Base-by-base conservation (phyloP, 1,284 basidiomycete species). In the Boletus semigastroideus region DNA sequence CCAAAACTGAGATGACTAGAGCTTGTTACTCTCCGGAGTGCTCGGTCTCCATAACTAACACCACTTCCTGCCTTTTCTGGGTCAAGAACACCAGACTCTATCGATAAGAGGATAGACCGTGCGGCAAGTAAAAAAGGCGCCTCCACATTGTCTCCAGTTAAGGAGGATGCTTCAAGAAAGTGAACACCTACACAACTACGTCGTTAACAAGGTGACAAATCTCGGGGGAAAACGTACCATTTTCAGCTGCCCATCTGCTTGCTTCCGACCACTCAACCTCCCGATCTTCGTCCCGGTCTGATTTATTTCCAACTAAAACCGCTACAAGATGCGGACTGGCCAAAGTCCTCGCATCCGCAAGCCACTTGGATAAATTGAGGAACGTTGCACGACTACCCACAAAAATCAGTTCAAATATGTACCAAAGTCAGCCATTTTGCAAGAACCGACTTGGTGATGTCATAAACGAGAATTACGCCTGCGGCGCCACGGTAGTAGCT, bases 401-500 rank as follows among this genome's bases (percentile, higher is more conserved):
- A 19, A 50, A 57, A 40, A 45, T 57, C 41, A 45, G 60, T 59
- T 47, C 61, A 28, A 54, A 52, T 40, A 55, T 44, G 51, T 48
- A 54, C 40, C 25, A 14, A 27, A 42, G 42, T 47, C 28, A 42
- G 42, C 47, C 28, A 19, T 17, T 12, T n/a, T 42, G 46, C 33
- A 42, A 54, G 22, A 20, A 76, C 84, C 53, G 52, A 94, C 92
- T 86, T 89, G 44, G 95, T 97, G 64, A 98, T 96, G 72, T 98
- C 95, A 73, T 97, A 98, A 1, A 98, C 94, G 17, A 98, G 80
- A 49, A 98, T 84, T 33, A 89, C 92, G n/a, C 92, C 93, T 5
- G 93, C 93, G 14, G 96, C 93, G 19, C 94, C 94, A 48, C 96
- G 85, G 71, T 98, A 98, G 72, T 99, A 98, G 65, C 92, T 95